phyloP scores from a whole-genome alignment of 805 yeast species.

The Jamesozyma spencerorum region DNA sequence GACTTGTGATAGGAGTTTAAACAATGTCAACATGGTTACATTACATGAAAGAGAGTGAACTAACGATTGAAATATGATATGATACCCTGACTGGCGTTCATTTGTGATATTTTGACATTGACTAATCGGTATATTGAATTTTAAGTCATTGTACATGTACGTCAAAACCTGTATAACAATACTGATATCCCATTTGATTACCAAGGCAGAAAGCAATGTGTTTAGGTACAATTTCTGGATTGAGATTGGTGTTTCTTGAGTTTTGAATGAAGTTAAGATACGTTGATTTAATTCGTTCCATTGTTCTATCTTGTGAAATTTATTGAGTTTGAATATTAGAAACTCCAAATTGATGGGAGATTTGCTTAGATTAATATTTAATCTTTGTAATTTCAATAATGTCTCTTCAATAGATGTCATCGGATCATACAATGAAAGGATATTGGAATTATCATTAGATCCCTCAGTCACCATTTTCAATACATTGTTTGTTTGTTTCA shows the following conservation, averaged over 20 bases:
- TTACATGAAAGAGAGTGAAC: neutral
- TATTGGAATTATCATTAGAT: neutral
- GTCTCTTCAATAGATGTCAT: neutral
- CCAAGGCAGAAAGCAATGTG: neutral
- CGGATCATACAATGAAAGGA: neutral
- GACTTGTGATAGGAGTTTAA: neutral
- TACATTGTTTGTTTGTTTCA: no score
- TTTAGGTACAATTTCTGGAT: conserved; percentile 1
- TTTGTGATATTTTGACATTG: neutral
- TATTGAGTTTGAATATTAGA: conserved; percentile 1
- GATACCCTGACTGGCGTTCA: neutral
- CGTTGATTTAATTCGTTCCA: conserved; percentile 2
- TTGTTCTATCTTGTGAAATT: neutral
- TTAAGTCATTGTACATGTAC: neutral
- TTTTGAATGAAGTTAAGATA: neutral
- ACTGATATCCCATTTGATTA: neutral
- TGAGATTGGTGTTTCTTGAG: neutral
- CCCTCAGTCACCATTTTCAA: neutral
- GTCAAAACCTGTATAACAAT: neutral
- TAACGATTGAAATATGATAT: neutral
- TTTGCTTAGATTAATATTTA: neutral
- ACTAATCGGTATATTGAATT: conserved; percentile 1
- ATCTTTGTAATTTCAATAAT: neutral
- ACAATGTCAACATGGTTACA: neutral
- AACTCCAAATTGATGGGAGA: conserved; percentile 1